These are phyloP conservation scores for Cruciata laevipes DNA, from an alignment of 257 asterid species.

Conservation along the genomic window DNA sequence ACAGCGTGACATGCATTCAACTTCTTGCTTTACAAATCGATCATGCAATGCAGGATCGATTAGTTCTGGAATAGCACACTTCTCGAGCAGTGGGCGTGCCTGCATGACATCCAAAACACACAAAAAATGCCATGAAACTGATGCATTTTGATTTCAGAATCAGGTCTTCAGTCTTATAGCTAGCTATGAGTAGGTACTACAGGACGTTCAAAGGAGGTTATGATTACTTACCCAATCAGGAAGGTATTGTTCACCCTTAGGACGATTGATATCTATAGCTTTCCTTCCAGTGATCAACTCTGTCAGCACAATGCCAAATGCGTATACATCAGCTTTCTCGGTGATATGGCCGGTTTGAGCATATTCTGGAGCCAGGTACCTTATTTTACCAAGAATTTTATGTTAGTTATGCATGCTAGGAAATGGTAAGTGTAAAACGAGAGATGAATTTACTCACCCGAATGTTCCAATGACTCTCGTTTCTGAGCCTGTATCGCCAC, in stretches of 20 bases:
- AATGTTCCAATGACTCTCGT: conserved; percentile 79
- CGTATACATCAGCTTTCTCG: conserved; percentile 71
- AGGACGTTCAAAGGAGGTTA: neutral
- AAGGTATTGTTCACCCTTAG: conserved; percentile 82
- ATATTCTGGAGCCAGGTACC: conserved; percentile 86
- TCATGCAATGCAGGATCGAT: conserved; percentile 52
- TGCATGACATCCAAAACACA: conserved; percentile 18
- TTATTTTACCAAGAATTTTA: conserved; percentile 3
- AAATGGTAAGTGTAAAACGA: neutral
- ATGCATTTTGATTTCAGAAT: neutral
- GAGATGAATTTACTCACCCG: conserved; percentile 29
- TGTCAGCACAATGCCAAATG: conserved; percentile 73
- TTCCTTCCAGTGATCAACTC: conserved; percentile 84
- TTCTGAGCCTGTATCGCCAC: conserved; percentile 49
- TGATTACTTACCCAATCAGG: conserved; percentile 62
- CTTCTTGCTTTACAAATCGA: conserved; percentile 51
- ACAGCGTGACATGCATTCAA: conserved; percentile 49
- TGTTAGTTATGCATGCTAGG: neutral
- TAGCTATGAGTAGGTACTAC: too few species aligned
- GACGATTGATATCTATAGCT: conserved; percentile 63
- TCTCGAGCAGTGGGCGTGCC: conserved; percentile 79
- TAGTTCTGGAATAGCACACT: conserved; percentile 30
- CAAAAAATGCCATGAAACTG: neutral
- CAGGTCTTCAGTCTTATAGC: too few species aligned
- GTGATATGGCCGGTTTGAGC: conserved; percentile 79